Evolutionary conservation across 2,329 filamentous ascomycete species (phyloP), one percentile per base, ranked within the genome.

Genomic region (Phialophora macrospora): DNA sequence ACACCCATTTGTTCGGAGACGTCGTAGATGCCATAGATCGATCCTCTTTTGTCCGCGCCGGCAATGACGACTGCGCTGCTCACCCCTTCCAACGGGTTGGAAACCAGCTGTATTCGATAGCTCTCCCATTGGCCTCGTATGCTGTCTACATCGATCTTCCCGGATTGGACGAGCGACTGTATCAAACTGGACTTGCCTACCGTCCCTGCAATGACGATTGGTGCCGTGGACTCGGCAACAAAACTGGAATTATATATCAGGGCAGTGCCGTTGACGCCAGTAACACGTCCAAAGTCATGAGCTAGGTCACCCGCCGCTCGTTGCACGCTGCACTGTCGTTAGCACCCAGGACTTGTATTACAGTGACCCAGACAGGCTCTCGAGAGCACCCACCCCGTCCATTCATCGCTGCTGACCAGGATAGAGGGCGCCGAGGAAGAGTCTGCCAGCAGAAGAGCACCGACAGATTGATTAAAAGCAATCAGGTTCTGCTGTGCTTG

Each of bases 1-100:
- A 91, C 88, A 28, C 89, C 89, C 64, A 91, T 90, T 74, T 91
- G 88, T 76, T 91, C 88, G 24, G 87, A 89, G 55, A 91, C 76
- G 69, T 89, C 88, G 77, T 92, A 92, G 22, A 90, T 79, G 11
- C 89, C 89, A 71, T 84, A 92, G 62, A 92, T 90, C 1, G 87
- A 85, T 14, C 87, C 88, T 67, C 88, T 81, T 62, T 85, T 85
- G 74, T 91, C 88, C 72, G 85, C 88, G 11, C 87, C 89, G 34
- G 85, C 87, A 74, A 92, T 87, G 1, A 91, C 85, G 20, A 91
- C 79, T 1, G 88, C 88, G 65, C 80, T 80, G 0, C 81, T 73
- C 26, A 85, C 83, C 22, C 84, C 86, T 1, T 82, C 79, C 12
- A 88, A 74, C 0, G 88, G 88, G 30, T 82, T 78, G 17, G 83